Conservation (phyloP, 148 eudicot genomes). For the Rhododendron griersonianum region DNA sequence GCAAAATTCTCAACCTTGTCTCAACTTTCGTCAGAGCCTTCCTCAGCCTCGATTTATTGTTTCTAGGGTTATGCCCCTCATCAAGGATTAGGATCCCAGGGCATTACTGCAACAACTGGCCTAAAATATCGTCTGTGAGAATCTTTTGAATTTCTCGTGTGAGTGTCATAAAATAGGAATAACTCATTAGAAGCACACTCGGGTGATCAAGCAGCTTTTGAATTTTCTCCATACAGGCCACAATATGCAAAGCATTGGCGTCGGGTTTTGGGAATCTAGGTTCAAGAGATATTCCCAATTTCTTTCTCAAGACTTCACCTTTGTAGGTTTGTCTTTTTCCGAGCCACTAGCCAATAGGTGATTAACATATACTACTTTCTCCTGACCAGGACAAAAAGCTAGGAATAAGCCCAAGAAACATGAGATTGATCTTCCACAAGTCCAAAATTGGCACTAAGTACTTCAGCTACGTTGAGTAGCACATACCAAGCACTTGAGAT, state of each 20-base stretch:
- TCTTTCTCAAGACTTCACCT: slow-evolving; percentile 62
- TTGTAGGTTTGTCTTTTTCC: slow-evolving; percentile 39
- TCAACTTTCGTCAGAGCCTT: slow-evolving; percentile 80
- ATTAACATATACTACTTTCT: too few relatives aligned
- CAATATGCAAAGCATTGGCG: slow-evolving; percentile 81
- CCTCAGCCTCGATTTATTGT: slow-evolving; percentile 82
- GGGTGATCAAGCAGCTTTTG: slow-evolving; percentile 94
- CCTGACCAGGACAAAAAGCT: too few relatives aligned
- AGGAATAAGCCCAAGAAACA: too few relatives aligned
- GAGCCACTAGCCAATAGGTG: too few relatives aligned
- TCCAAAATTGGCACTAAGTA: too few relatives aligned
- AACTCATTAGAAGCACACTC: slow-evolving; percentile 94
- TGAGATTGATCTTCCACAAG: too few relatives aligned
- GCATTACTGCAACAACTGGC: slow-evolving; percentile 66
- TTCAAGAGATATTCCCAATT: slow-evolving; percentile 38
- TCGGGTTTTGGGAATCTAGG: slow-evolving; percentile 44
- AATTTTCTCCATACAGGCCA: slow-evolving; percentile 85
- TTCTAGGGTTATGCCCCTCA: slow-evolving; percentile 97
- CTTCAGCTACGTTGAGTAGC: too few relatives aligned
- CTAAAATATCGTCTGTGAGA: slow-evolving; percentile 80
- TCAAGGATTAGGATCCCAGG: slow-evolving; percentile 84
- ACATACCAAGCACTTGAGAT: too few relatives aligned
- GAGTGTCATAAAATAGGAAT: slow-evolving; percentile 76
- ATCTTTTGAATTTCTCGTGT: slow-evolving; percentile 80
- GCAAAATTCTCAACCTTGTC: slow-evolving; percentile 64